Base-by-base conservation (phyloP, 306 rosid species). In the Abrus precatorius region DNA sequence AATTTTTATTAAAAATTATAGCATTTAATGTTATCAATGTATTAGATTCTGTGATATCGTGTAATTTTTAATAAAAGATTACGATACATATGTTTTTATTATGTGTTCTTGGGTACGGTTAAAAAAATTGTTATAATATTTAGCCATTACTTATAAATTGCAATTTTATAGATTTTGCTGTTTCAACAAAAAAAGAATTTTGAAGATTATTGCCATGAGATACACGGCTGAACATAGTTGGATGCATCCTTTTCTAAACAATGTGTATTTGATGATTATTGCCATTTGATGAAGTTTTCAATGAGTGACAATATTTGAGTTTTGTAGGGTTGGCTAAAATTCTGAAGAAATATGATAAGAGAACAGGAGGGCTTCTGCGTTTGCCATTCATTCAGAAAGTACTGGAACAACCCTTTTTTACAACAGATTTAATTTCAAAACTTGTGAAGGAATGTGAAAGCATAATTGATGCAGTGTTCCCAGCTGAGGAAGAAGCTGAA, bases 281-380 rank as follows among this genome's bases (percentile, higher is more conserved):
- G 28, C 1, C 7, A 56, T 57, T 44, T 27, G 54, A 57, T 72
- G 33, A 28, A 2, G 7, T 11, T 8, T 60, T 76, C 5, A 63
- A 33, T 7, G 5, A 77, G 54, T 40, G 7, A 78, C n/a, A 33
- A 3, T 1, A 11, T 2, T 11, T 71, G 29, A 13, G 1, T n/a
- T 20, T 40, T 71, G 56, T 29, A 95, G 98, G 99, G 38, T 76
- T 95, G 86, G 99, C 90, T 12, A 95, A 95, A 63, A 93, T 95
- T 82, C 44, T 95, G 82, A 95, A 95, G 90, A 95, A 95, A 67
- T 91, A 95, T 53, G 98, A 95, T 87, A 92, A 95, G 87, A 84
- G 95, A 27, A 95, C 95, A 13, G 97, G 97, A 0, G 89, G 92
- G 1, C 77, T 93, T 1, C 40, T 93, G 33, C 90, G 97, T 4